Conservation (phyloP, 2,329 filamentous ascomycete species). For the Aureobasidium lini region DNA sequence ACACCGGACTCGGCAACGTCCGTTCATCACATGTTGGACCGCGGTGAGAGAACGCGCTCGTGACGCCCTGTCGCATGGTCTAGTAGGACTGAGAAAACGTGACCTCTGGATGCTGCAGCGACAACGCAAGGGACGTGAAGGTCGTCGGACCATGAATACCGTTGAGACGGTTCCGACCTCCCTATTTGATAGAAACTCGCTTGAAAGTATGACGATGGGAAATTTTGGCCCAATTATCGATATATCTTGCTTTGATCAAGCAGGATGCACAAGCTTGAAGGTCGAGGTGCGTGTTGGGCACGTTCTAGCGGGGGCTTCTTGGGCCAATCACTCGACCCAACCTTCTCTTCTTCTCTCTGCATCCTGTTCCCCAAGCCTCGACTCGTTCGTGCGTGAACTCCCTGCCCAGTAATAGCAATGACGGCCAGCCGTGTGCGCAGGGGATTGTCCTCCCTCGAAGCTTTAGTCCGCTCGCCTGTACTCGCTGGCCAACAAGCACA, state of each 20-base stretch:
- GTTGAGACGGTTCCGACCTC: not conserved
- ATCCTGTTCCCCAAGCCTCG: slow-evolving; percentile 7
- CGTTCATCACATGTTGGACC: not conserved
- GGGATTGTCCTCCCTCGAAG: not conserved
- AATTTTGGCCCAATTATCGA: slow-evolving; percentile 1
- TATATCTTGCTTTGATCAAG: slow-evolving; percentile 8
- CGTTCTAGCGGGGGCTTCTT: slow-evolving; percentile 8
- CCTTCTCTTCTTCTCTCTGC: slow-evolving; percentile 6
- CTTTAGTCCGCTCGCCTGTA: slow-evolving; percentile 7
- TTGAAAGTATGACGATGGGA: not conserved
- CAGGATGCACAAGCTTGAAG: slow-evolving; percentile 8
- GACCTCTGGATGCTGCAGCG: slow-evolving; percentile 4
- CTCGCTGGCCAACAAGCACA: not conserved
- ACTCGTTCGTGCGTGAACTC: not conserved
- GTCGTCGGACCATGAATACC: not conserved
- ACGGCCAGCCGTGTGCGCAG: not conserved
- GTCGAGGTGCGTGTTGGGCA: slow-evolving; percentile 13
- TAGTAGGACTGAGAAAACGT: slow-evolving; percentile 8
- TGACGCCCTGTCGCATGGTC: slow-evolving; percentile 12
- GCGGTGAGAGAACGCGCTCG: slow-evolving; percentile 1
- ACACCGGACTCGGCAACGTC: not conserved
- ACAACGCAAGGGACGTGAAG: slow-evolving; percentile 8
- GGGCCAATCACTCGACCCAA: slow-evolving; percentile 9
- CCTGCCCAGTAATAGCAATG: slow-evolving; percentile 2
- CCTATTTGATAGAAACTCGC: not conserved